A percentile compares a stretch with the other conserved stretches of the same genome.
phyloP scores from a whole-genome alignment of 345 rosid species.

The Gossypium herbaceum region DNA sequence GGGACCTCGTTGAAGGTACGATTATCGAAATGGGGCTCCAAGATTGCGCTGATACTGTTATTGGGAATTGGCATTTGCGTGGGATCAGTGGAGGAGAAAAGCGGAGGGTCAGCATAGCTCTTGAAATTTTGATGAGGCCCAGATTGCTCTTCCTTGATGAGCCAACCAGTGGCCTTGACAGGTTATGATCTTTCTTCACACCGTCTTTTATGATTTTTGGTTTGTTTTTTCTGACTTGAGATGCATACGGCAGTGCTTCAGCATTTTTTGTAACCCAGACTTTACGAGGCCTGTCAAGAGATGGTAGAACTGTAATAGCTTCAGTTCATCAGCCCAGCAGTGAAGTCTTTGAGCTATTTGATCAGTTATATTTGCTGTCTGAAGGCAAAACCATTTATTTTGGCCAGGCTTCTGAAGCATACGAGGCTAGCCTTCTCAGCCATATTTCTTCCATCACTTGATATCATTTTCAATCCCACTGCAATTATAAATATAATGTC shows the following conservation, averaged over 20 bases:
- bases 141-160: constrained; percentile 8
- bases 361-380: background rate
- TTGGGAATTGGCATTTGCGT: constrained; percentile 7
- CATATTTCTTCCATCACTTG: background rate
- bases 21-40: constrained; percentile 1
- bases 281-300: constrained; percentile 5
- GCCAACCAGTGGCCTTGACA: background rate
- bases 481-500: background rate
- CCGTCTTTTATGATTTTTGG: background rate
- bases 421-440: background rate
- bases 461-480: background rate
- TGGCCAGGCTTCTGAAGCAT: background rate
- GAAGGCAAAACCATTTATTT: background rate
- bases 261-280: background rate
- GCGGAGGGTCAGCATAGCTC: constrained; percentile 4
- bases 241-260: background rate
- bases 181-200: background rate
- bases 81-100: constrained; percentile 3
- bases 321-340: constrained; percentile 1
- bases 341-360: constrained; percentile 4
- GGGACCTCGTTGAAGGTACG: background rate
- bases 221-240: background rate
- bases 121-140: background rate
- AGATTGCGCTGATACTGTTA: constrained; percentile 7
- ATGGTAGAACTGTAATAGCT: constrained; percentile 1